Evolutionary conservation across 495 filamentous ascomycete genomes (phyloP), one percentile per base, ranked within the genome.

Genomic region (Saxispiralis lemnorum): DNA sequence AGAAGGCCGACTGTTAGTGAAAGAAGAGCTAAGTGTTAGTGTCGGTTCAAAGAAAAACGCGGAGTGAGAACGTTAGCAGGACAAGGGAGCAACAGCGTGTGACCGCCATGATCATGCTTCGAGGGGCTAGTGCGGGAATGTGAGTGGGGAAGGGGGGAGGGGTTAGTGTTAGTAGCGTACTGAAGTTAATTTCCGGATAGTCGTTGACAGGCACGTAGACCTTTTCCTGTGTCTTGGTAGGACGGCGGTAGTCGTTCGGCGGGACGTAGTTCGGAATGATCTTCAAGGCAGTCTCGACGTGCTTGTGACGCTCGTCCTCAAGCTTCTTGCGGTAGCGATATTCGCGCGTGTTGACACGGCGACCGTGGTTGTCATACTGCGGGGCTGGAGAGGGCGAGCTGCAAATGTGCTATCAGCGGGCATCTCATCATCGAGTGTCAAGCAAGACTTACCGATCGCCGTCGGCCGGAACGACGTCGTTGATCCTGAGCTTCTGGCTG

Each of bases 161-260:
- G 48, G 46, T 54, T 55, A 43, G 58, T 85, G 85, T 93, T 93
- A 92, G 85, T 78, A 87, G 88, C 87, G 83, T 94, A 97, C 89
- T 96, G 83, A 96, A 99, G 82, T 99, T 99, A 82, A 99, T 95
- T 66, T 96, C 92, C 72, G 92, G 92, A 68, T 99, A 99, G 66
- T 99, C 92, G 78, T 96, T 96, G 68, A 97, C 89, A 57, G 89
- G 89, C 59, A 97, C 89, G 63, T 97, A 97, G 77, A 97, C 88
- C 74, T 96, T 97, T 76, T 97, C 89, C 65, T 95, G 86, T 56
- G 89, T 95, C 81, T 96, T 97, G 56, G 86, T 93, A 31, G 89
- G 89, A 43, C 89, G 83, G 59, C 89, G 83, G 62, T 96, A 96
- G 63, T 97, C 89, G 67, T 84, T 78, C 33, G 89, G 89, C 54